Conservation (phyloP, 148 eudicot species). For the Amaranthus hypochondriacus region DNA sequence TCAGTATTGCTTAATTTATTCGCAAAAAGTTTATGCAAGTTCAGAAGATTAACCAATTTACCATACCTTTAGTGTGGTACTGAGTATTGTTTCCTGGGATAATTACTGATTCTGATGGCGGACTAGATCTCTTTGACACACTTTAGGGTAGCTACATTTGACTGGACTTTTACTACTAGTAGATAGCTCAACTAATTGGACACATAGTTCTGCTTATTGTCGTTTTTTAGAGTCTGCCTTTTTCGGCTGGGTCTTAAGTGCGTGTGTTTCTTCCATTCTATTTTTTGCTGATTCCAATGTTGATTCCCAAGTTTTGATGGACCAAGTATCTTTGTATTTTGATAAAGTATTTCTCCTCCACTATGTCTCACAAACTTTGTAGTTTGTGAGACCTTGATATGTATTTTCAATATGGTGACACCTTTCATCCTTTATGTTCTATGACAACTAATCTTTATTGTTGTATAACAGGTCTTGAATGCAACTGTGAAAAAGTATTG, state of each 20-base stretch:
- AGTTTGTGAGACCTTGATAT: neutral
- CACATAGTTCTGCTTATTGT: neutral
- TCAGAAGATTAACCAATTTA: neutral
- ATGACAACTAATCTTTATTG: neutral
- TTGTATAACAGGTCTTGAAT: conserved; percentile 56
- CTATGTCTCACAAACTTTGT: too few relatives aligned
- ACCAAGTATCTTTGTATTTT: neutral
- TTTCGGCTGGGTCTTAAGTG: neutral
- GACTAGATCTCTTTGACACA: neutral
- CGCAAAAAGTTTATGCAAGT: neutral
- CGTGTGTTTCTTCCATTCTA: neutral
- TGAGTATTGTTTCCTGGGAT: neutral
- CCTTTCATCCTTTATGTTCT: neutral
- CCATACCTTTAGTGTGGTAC: neutral
- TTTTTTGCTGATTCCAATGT: neutral
- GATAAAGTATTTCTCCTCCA: too few relatives aligned
- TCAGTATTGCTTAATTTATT: neutral
- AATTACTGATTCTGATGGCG: neutral
- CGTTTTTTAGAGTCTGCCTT: neutral
- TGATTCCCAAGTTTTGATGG: neutral
- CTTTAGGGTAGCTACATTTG: neutral
- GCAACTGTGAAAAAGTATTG: conserved; percentile 86
- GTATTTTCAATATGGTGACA: neutral
- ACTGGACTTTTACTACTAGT: neutral
- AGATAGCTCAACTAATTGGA: neutral